Conservation (phyloP, 1,284 basidiomycete genomes). For the Bondarzewia mesenterica region DNA sequence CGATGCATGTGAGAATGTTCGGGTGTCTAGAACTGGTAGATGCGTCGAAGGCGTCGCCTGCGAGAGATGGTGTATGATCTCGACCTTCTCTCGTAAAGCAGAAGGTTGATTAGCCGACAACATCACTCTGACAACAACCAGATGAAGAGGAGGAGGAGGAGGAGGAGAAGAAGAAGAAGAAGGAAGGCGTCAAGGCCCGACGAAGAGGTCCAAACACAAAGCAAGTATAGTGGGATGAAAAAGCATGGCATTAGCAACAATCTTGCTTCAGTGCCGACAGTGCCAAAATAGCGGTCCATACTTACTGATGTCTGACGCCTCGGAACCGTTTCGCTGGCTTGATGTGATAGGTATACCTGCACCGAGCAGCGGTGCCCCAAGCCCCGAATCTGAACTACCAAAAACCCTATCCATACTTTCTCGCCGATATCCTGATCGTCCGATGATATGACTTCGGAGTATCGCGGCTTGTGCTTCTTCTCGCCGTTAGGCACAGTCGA, state of each 20-base stretch:
- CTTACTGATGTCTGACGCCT: conserved; percentile 85
- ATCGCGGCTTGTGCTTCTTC: conserved; percentile 63
- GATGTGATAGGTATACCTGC: conserved; percentile 51
- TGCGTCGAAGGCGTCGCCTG: conserved; percentile 22
- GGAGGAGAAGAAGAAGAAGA: no score
- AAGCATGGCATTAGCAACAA: neutral
- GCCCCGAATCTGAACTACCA: conserved; percentile 24
- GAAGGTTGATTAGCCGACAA: neutral
- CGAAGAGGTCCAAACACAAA: neutral
- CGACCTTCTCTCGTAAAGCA: conserved; percentile 86
- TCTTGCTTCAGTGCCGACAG: no score
- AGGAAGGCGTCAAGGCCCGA: neutral
- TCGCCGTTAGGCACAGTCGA: conserved; percentile 29
- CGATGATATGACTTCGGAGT: conserved; percentile 54
- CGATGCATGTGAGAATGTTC: conserved; percentile 88
- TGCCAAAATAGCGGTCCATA: conserved; percentile 12
- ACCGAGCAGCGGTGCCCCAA: conserved; percentile 16
- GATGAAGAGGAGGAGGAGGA: no score
- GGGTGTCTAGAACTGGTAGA: conserved; percentile 32
- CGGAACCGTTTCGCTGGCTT: conserved; percentile 94
- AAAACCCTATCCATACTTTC: conserved; percentile 14
- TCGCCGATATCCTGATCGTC: conserved; percentile 44
- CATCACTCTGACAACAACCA: neutral
- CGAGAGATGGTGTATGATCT: conserved; percentile 81
- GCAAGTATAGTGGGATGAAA: neutral